Evolutionary conservation across 164 flowering plant genomes (phyloP), one percentile per base, ranked within the genome.

Genomic region (Akebia trifoliata): DNA sequence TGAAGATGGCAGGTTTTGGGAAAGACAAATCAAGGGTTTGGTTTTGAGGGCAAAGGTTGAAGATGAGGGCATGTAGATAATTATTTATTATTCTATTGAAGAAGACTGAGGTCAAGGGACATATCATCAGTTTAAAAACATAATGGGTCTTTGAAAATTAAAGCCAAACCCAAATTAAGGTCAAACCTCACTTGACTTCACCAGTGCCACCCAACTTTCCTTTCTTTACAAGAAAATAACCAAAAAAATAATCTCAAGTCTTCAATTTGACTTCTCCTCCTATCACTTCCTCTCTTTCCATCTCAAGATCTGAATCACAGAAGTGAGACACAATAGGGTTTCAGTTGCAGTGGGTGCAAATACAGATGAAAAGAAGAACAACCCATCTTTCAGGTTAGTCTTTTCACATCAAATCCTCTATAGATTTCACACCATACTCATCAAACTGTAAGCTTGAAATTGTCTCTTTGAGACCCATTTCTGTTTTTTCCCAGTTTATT

Each of bases 361-460:
- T 31, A 0, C 37, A 24, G 40, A 46, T 36, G 46, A 34, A 26
- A 6, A 34, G 22, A 35, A 47, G 54, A 57, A 34, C 32, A 59
- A 59, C 34, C 47, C 30, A 17, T 52, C 39, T 59, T 46, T 17
- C 48, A 59, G 69, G 63, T 65, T 29, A 36, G 69, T 24, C 18
- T 54, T 61, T 10, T 18, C 5, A 21, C n/a, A 22, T 59, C 49
- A 54, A 35, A 12, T 36, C 14, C 26, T 35, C n/a, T 4, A 18
- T 20, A 35, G 38, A 52, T 58, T 37, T 51, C 24, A 26, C 39
- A 18, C 18, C n/a, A 34, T 44, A 40, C 22, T 6, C 36, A 20
- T 15, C n/a, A 7, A 6, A 15, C 18, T 34, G 17, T 12, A 12
- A 8, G 30, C 18, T 49, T 42, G 17, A 40, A 50, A 50, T 29